Base-by-base conservation (phyloP, 2,329 filamentous ascomycete species). In the Thermomyces lanuginosus region DNA sequence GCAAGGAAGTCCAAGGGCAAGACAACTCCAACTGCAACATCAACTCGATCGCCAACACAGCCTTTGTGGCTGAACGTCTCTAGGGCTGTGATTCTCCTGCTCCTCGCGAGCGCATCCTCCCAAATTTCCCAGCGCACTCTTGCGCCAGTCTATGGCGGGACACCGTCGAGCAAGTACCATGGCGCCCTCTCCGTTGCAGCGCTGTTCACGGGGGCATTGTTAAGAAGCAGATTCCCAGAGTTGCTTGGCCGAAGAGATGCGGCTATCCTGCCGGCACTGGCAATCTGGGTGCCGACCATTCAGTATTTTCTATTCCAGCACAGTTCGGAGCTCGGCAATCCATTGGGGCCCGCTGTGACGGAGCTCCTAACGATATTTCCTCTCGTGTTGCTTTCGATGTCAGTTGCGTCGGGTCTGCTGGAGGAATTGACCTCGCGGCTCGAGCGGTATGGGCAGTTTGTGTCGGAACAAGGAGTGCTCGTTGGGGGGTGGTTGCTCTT, bases 121-220 rank as follows among this genome's bases (percentile, higher is more conserved):
- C 48, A 49, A 16, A 39, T 58, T 13, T 59, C 56, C 17, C 71
- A 81, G 45, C 62, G 83, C 35, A 74, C 69, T 20, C 62, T 95
- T 17, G 79, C 82, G 11, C 89, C 89, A 2, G 77, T 91, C 7
- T 95, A 91, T 52, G 89, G 89, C 27, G 72, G 75, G 9, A 79
- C 92, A 19, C 79, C 86, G 1, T 63, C 82, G 1, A 66, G 69
- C 1, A 61, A 76, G 37, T 77, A 75, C 49, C 86, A 93, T 48
- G 56, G 63, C 27, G 66, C 68, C 45, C 64, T 72, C 33, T 58
- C 82, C 35, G 72, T 72, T 40, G 57, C 67, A 3, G 72, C 70
- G 15, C 70, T 72, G 34, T 74, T 83, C 35, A 50, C 72, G 9
- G 82, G 81, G 17, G 80, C 80, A 67, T 65, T 78, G 6, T 63